These are phyloP conservation scores for Pseudocercospora fuligena DNA, from an alignment of 2,329 filamentous ascomycete genomes.

Conservation along the genomic window DNA sequence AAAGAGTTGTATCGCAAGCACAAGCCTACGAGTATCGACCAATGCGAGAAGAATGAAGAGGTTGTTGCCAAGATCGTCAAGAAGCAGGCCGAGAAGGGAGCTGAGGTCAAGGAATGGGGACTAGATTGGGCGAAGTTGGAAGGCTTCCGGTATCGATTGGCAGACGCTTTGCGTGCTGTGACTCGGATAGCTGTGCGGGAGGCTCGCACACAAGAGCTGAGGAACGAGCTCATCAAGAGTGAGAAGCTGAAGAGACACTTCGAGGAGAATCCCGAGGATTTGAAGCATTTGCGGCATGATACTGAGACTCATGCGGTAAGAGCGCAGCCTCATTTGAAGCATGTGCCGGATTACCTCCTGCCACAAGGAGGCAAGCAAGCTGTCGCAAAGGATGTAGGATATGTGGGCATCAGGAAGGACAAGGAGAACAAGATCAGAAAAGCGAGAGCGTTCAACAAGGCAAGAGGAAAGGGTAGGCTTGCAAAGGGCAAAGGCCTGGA, in stretches of 20 bases:
- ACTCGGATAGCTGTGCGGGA: slow-evolving; percentile 89
- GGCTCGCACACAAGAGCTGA: slow-evolving; percentile 83
- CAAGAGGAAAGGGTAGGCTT: slow-evolving; percentile 57
- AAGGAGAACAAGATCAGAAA: slow-evolving; percentile 56
- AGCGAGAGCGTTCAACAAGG: slow-evolving; percentile 48
- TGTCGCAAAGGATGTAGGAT: slow-evolving; percentile 69
- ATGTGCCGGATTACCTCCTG: slow-evolving; percentile 91
- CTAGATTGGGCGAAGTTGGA: slow-evolving; percentile 96
- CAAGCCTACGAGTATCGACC: slow-evolving; percentile 77
- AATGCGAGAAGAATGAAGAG: slow-evolving; percentile 81
- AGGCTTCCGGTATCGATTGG: slow-evolving; percentile 92
- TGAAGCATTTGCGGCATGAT: slow-evolving; percentile 87
- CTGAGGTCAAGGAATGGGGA: slow-evolving; percentile 85
- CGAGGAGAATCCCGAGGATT: slow-evolving; percentile 91
- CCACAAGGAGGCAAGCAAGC: slow-evolving; percentile 74
- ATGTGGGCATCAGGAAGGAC: slow-evolving; percentile 67
- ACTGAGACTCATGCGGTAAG: slow-evolving; percentile 81
- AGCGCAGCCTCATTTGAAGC: slow-evolving; percentile 86
- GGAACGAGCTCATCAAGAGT: slow-evolving; percentile 87
- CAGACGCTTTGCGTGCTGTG: slow-evolving; percentile 86
- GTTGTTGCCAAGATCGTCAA: slow-evolving; percentile 79
- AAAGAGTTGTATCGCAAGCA: slow-evolving; percentile 83
- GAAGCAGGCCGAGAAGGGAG: slow-evolving; percentile 76
- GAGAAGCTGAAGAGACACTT: slow-evolving; percentile 96
- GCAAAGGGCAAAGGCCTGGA: slow-evolving; percentile 71